Evolutionary conservation across 176 grass and related monocot species (phyloP).

Genomic region (Ensete glaucum): DNA sequence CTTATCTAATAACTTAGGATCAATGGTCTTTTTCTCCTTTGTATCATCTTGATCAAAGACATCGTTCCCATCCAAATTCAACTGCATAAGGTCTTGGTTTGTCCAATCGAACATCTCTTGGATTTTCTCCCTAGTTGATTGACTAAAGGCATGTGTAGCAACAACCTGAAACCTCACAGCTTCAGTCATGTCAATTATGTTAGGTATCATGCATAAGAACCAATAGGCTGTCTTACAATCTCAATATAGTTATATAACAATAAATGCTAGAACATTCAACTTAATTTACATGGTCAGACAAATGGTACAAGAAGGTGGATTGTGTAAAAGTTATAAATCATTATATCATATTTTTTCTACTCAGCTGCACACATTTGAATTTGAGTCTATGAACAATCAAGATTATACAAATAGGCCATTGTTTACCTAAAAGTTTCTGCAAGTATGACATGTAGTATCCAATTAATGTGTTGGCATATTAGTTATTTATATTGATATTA

Average conservation of each 20-base stretch:
- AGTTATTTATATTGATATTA: too few species aligned
- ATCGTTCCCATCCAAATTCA: slow-evolving; percentile 33
- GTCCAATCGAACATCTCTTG: slow-evolving; percentile 48
- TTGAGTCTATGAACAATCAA: too few species aligned
- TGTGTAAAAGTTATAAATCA: too few species aligned
- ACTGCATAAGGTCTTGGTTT: slow-evolving; percentile 35
- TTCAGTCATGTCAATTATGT: background rate
- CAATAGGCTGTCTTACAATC: background rate
- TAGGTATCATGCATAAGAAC: background rate
- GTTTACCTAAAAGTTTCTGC: too few species aligned
- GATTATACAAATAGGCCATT: too few species aligned
- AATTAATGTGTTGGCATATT: too few species aligned
- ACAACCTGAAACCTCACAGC: slow-evolving; percentile 45
- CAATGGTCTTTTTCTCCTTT: slow-evolving; percentile 39
- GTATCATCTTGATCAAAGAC: slow-evolving; percentile 27
- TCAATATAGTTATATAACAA: background rate
- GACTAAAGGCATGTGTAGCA: slow-evolving; percentile 60
- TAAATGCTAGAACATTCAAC: too few species aligned
- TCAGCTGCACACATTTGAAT: too few species aligned
- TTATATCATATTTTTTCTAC: too few species aligned
- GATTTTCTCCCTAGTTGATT: slow-evolving; percentile 63
- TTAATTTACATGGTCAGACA: too few species aligned
- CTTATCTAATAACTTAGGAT: slow-evolving; percentile 59
- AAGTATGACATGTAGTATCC: too few species aligned
- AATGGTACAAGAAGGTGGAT: too few species aligned